Evolutionary conservation across 768 basidiomycete genomes (phyloP).

Genomic region (Xanthoconium stramineum): DNA sequence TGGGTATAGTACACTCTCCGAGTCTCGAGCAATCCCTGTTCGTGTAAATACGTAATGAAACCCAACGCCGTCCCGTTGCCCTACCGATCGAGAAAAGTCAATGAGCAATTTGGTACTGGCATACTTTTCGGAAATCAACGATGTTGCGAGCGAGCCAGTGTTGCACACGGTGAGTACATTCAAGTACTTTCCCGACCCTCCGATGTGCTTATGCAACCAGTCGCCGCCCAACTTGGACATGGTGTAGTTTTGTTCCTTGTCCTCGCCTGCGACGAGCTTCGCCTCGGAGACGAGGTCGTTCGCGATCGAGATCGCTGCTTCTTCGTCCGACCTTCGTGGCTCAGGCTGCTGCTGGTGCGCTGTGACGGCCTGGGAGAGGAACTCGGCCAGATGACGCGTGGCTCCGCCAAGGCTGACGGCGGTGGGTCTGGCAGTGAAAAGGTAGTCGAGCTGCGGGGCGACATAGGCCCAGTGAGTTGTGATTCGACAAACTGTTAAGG

Average conservation of each 20-base stretch:
- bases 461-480: conserved; percentile 40
- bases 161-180: conserved; percentile 95
- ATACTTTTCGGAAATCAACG: conserved; percentile 42
- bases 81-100: conserved; percentile 38
- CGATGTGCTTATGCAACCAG: conserved; percentile 60
- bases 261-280: conserved; percentile 75
- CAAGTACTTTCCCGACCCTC: conserved; percentile 44
- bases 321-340: conserved; percentile 19
- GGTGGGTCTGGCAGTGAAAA: conserved; percentile 89
- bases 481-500: no score
- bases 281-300: conserved; percentile 68
- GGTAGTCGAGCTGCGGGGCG: conserved; percentile 57
- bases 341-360: conserved; percentile 17
- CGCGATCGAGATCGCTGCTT: conserved; percentile 46
- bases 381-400: conserved; percentile 61
- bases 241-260: conserved; percentile 78
- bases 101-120: not conserved
- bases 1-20: conserved; percentile 93
- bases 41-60: conserved; percentile 86
- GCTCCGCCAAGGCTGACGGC: conserved; percentile 94
- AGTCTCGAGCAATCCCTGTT: conserved; percentile 68
- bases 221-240: conserved; percentile 87
- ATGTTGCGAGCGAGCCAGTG: conserved; percentile 94
- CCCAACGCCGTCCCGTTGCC: conserved; percentile 96
- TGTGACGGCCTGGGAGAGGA: conserved; percentile 32